Evolutionary conservation across 352 stramenopile genomes (phyloP), one percentile per base, ranked within the genome.

Genomic region (Pythium biforme): DNA sequence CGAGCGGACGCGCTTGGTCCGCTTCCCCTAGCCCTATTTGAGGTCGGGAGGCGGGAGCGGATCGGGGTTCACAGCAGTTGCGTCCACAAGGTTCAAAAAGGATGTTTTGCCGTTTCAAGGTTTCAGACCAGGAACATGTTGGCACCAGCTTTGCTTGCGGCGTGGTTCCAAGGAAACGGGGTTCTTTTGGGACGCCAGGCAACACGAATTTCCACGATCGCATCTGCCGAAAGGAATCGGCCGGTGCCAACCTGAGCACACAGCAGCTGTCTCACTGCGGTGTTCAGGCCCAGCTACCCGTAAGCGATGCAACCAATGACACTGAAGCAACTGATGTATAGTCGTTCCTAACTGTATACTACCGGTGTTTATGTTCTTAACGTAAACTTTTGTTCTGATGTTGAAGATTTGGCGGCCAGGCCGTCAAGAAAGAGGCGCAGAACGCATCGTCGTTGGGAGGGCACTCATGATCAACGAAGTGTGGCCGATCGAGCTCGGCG

Each of bases 401-500:
- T 61, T 58, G 55, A 62, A 57, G 62, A 52, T 46, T 52, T 52
- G 23, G 12, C 17, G 41, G 40, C 10, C 11, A 3, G 10, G 37
- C 15, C 37, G 37, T 43, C 15, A 11, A 45, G 11, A 5, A 48
- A 46, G 27, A 31, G 34, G 15, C 12, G 34, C 26, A 54, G 12
- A 64, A 46, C 23, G 11, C 25, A 34, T 52, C 27, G 17, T 56
- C 20, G 20, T 56, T 31, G 19, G 7, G 2, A 31, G 12, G 6
- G 20, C 48, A 23, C 55, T 56, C 15, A 87, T 89, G 83, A 90
- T 81, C 62, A 76, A 81, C 34, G 78, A 93, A 65, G 79, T 95
- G 48, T 95, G 86, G 86, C 79, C 82, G 69, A 91, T 95, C 60
- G 84, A 90, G 52, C 72, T 91, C 48, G 86, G 86, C 74, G 77